phyloP scores from a whole-genome alignment of 306 rosid genomes.

The Hippophae tibetana region DNA sequence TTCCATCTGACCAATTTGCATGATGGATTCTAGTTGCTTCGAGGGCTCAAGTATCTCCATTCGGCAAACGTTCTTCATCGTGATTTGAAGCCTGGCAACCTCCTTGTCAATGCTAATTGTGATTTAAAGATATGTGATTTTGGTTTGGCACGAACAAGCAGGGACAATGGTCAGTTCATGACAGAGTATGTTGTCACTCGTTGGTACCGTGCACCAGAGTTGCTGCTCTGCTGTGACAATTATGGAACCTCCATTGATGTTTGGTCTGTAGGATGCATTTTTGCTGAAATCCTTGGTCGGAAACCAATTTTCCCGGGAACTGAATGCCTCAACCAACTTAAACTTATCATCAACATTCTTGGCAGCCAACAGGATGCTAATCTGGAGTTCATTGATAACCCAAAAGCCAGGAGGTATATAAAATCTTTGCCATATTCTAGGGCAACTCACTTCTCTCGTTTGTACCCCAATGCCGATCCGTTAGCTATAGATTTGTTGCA shows the following conservation, averaged over 20 bases:
- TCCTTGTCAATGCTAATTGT: constrained; percentile 67
- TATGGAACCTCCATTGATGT: constrained; percentile 87
- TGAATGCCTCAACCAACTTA: constrained; percentile 67
- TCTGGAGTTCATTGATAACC: constrained; percentile 50
- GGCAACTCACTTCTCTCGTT: constrained; percentile 43
- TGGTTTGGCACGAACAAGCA: constrained; percentile 68
- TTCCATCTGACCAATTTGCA: constrained; percentile 18
- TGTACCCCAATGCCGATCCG: constrained; percentile 70
- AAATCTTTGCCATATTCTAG: constrained; percentile 46
- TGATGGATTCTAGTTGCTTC: constrained; percentile 45
- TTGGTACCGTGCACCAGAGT: constrained; percentile 95
- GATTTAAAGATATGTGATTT: constrained; percentile 85
- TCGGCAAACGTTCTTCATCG: constrained; percentile 86
- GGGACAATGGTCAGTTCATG: constrained; percentile 60
- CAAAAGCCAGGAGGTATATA: constrained; percentile 53
- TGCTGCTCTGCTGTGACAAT: constrained; percentile 62
- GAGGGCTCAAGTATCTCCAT: constrained; percentile 79
- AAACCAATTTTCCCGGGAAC: constrained; percentile 79
- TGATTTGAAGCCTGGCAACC: constrained; percentile 80
- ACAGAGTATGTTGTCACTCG: constrained; percentile 91
- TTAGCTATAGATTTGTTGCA: constrained; percentile 71
- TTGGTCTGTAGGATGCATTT: constrained; percentile 94
- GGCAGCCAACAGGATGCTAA: constrained; percentile 60
- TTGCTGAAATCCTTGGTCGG: constrained; percentile 85
- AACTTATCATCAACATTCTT: constrained; percentile 58